Evolutionary conservation across 1,284 basidiomycete species (phyloP).

Genomic region (Irpex lacteus): DNA sequence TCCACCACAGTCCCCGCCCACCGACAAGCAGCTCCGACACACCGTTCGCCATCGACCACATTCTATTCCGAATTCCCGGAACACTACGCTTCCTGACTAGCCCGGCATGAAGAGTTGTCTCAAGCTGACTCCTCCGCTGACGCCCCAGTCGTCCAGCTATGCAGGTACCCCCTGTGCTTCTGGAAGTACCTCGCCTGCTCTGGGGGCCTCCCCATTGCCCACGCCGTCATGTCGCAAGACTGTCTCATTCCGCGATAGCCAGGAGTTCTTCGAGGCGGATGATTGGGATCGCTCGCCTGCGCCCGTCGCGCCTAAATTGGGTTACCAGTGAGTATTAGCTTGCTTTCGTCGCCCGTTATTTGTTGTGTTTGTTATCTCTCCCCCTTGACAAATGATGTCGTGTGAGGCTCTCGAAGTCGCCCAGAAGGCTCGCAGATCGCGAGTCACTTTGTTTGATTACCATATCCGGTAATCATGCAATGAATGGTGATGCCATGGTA

Average conservation of each 20-base stretch:
- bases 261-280: constrained; percentile 26
- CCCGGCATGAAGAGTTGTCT: constrained; percentile 13
- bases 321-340: neutral
- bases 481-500: neutral
- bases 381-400: constrained; percentile 1
- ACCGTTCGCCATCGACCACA: neutral
- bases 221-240: constrained; percentile 16
- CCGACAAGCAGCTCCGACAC: neutral
- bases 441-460: constrained; percentile 11
- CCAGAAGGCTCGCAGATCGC: neutral
- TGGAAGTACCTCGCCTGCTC: constrained; percentile 7
- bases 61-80: neutral
- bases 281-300: constrained; percentile 30
- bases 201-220: neutral
- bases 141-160: constrained; percentile 9
- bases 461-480: constrained; percentile 8
- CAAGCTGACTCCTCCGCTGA: constrained; percentile 12
- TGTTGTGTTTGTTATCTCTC: neutral
- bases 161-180: constrained; percentile 8
- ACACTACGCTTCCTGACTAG: constrained; percentile 1
- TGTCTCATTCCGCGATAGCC: constrained; percentile 25
- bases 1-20: neutral
- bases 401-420: constrained; percentile 2
- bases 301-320: constrained; percentile 24
- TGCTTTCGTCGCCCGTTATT: neutral